phyloP scores from a whole-genome alignment of 2,329 filamentous ascomycete genomes.

The Pezicula carpinea region DNA sequence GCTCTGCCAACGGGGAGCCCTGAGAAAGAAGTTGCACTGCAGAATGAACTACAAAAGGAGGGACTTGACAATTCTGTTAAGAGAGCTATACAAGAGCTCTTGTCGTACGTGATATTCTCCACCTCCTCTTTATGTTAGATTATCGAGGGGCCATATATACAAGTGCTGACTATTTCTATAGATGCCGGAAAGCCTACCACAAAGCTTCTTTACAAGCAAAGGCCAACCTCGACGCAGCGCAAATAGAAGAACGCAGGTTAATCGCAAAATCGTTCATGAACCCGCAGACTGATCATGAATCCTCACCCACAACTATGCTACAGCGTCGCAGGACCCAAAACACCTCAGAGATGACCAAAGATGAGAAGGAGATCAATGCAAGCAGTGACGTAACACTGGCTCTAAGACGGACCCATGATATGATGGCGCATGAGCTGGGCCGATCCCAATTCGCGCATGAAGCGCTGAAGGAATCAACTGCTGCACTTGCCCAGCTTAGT shows the following conservation, averaged over 20 bases:
- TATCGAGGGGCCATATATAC: background rate
- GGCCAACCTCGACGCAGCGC: constrained; percentile 67
- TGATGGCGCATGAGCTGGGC: constrained; percentile 80
- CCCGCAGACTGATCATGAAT: constrained; percentile 31
- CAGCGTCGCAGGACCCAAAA: constrained; percentile 16
- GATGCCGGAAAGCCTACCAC: constrained; percentile 57
- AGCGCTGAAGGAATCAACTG: constrained; percentile 78
- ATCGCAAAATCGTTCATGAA: constrained; percentile 62
- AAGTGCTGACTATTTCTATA: constrained; percentile 4
- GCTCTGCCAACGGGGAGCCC: constrained; percentile 53
- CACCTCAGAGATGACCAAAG: constrained; percentile 39
- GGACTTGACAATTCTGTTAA: constrained; percentile 63
- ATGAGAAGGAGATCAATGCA: constrained; percentile 69
- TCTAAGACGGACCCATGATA: constrained; percentile 77
- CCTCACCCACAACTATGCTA: constrained; percentile 33
- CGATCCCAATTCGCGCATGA: constrained; percentile 87
- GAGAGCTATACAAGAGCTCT: constrained; percentile 66
- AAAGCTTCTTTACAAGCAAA: constrained; percentile 78
- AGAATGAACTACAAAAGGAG: constrained; percentile 61
- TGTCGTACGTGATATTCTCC: constrained; percentile 46
- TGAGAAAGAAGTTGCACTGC: constrained; percentile 52
- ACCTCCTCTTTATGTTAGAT: constrained; percentile 3
- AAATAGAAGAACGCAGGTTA: constrained; percentile 70
- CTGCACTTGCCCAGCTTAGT: constrained; percentile 73
- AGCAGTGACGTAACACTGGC: constrained; percentile 81